These are phyloP conservation scores for Rhytidiadelphus loreus DNA, from an alignment of 225 moss, liverwort and hornwort species.

Conservation along the genomic window DNA sequence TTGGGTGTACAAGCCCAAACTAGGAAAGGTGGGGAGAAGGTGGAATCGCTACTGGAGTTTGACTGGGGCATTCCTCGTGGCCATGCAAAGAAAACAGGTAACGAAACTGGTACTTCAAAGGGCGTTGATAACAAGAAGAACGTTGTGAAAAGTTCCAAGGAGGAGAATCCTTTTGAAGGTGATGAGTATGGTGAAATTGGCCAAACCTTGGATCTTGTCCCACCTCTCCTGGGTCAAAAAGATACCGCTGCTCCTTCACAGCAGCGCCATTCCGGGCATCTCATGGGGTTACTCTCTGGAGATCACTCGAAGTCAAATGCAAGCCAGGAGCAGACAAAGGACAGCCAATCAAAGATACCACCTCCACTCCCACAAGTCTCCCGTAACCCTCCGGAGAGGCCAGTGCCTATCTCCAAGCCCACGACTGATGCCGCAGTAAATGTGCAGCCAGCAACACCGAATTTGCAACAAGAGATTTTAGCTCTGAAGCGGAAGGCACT, in stretches of 20 bases:
- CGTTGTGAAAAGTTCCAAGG: constrained; percentile 3
- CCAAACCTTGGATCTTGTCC: constrained; percentile 25
- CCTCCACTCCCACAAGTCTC: constrained; percentile 3
- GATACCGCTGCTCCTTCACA: constrained; percentile 4
- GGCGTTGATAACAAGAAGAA: neutral
- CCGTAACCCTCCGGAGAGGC: constrained; percentile 12
- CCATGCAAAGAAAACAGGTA: constrained; percentile 14
- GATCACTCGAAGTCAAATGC: constrained; percentile 2
- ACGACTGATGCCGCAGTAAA: neutral
- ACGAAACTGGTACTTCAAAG: neutral
- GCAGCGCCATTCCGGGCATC: neutral
- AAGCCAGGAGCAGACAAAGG: constrained; percentile 6
- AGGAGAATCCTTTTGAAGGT: constrained; percentile 37
- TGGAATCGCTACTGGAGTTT: constrained; percentile 22
- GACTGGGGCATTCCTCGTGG: constrained; percentile 38
- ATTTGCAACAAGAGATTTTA: constrained; percentile 58
- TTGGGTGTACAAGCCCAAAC: neutral
- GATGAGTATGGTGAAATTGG: constrained; percentile 63
- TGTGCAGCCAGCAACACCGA: constrained; percentile 27
- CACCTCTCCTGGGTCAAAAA: constrained; percentile 31
- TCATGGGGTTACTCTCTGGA: constrained; percentile 45
- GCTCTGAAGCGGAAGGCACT: constrained; percentile 81
- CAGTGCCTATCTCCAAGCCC: neutral
- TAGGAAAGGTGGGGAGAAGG: constrained; percentile 3
- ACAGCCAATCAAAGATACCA: neutral